Evolutionary conservation across 768 basidiomycete species (phyloP).

Genomic region (Panellus pusillus): DNA sequence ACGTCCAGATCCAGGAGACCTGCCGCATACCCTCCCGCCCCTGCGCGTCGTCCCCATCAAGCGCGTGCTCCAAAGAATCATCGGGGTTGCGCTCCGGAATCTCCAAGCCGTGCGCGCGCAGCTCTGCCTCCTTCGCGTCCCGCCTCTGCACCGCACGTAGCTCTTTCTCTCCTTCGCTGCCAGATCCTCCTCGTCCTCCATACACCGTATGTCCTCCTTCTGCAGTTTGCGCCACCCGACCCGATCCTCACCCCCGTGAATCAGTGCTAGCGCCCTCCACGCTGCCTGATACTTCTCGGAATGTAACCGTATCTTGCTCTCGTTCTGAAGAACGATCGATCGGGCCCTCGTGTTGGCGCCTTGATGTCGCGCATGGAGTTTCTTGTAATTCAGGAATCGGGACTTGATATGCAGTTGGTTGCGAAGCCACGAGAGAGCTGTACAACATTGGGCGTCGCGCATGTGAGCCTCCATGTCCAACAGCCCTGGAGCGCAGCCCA

Average conservation of each 20-base stretch:
- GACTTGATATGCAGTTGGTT: no score
- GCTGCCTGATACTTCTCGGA: conserved; percentile 3
- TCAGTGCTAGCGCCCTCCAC: background rate
- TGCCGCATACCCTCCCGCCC: no score
- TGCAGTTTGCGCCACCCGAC: background rate
- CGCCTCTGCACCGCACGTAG: no score
- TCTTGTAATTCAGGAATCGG: no score
- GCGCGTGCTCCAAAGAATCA: no score
- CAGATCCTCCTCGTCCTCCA: background rate
- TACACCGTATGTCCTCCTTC: background rate
- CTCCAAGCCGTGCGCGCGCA: no score
- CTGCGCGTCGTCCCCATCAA: no score
- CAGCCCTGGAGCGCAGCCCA: no score
- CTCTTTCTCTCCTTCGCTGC: background rate
- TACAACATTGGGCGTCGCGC: conserved; percentile 23
- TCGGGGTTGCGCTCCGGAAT: no score
- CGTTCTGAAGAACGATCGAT: background rate
- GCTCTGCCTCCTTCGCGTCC: no score
- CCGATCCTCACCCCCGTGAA: background rate
- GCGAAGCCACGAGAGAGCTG: conserved; percentile 21
- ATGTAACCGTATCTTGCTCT: background rate
- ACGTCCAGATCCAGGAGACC: no score
- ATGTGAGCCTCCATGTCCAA: conserved; percentile 22
- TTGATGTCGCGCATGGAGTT: background rate
- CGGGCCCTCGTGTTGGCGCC: background rate